Percentiles rank a stretch among this genome's conserved stretches.
phyloP scores from a whole-genome alignment of 257 asterid genomes.

The Agastache rugosa region DNA sequence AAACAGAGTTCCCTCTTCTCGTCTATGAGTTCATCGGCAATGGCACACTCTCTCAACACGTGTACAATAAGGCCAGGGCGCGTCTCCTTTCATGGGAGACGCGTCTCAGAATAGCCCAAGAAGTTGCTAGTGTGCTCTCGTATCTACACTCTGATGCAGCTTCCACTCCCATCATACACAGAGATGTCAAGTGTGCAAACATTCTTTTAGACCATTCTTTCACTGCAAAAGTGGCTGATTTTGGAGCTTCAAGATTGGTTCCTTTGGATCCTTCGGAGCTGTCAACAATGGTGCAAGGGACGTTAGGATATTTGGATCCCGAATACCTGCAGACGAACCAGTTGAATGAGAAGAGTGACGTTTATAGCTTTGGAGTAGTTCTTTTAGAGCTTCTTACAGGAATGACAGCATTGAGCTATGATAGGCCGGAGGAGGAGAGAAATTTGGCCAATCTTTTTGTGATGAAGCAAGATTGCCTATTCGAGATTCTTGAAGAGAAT shows the following conservation, averaged over 20 bases:
- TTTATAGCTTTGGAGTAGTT: constrained; percentile 47
- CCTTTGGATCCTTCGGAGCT: constrained; percentile 32
- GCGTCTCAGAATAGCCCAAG: constrained; percentile 42
- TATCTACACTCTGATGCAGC: constrained; percentile 42
- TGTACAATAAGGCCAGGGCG: background rate
- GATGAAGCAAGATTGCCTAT: constrained; percentile 21
- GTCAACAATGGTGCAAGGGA: constrained; percentile 47
- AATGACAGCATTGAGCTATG: constrained; percentile 1
- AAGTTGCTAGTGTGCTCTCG: constrained; percentile 40
- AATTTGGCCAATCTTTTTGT: constrained; percentile 24
- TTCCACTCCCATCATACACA: constrained; percentile 46
- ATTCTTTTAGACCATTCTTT: constrained; percentile 40
- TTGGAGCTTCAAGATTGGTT: constrained; percentile 43
- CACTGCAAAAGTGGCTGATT: constrained; percentile 44
- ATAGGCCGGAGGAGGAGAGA: constrained; percentile 31
- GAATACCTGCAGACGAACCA: constrained; percentile 43
- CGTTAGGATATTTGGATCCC: constrained; percentile 47
- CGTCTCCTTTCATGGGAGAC: constrained; percentile 34
- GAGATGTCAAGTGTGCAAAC: constrained; percentile 45
- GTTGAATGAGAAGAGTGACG: constrained; percentile 46
- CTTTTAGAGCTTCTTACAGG: constrained; percentile 38
- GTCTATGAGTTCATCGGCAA: constrained; percentile 40
- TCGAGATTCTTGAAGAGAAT: constrained; percentile 35
- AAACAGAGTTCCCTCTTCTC: constrained; percentile 40
- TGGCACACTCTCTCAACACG: constrained; percentile 16